A percentile compares a stretch with the other conserved stretches of the same genome.
Conservation (phyloP, 495 filamentous ascomycete species). For the Annulohypoxylon nitens region DNA sequence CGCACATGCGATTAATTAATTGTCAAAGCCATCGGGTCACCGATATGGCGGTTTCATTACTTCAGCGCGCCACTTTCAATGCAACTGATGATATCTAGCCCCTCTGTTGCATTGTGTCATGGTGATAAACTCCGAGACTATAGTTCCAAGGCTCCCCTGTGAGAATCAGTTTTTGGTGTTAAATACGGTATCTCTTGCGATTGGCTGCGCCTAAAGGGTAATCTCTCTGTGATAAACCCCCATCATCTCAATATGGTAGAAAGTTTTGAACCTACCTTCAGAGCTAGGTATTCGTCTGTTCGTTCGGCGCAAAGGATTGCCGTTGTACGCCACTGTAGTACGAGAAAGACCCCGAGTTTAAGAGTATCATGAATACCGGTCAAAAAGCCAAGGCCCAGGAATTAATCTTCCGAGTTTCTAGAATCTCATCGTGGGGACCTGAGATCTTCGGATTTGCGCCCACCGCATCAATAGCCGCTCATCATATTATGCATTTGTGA, state of each 20-base stretch:
- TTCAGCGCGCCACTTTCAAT: neutral
- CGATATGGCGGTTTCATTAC: constrained; percentile 2
- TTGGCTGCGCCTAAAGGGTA: neutral
- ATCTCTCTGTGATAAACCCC: neutral
- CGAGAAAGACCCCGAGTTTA: neutral
- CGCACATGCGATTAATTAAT: neutral
- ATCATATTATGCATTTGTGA: constrained; percentile 22
- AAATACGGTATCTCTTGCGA: constrained; percentile 7
- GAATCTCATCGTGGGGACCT: constrained; percentile 22
- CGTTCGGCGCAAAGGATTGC: neutral
- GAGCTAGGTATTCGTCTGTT: neutral
- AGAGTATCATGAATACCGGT: neutral
- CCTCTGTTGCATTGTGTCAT: neutral
- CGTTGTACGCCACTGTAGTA: neutral
- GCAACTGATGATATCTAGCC: neutral
- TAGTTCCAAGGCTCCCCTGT: neutral
- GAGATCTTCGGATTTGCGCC: constrained; percentile 20
- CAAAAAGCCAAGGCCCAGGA: neutral
- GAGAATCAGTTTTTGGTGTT: neutral
- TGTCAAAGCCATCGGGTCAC: neutral
- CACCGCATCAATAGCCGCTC: constrained; percentile 18
- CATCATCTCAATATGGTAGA: neutral
- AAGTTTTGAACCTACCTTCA: neutral
- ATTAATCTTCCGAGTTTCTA: constrained; percentile 14
- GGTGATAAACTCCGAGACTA: constrained; percentile 7